Evolutionary conservation across 768 basidiomycete genomes (phyloP), one percentile per base, ranked within the genome.

Genomic region (Rhodosporidiobolus sp.): DNA sequence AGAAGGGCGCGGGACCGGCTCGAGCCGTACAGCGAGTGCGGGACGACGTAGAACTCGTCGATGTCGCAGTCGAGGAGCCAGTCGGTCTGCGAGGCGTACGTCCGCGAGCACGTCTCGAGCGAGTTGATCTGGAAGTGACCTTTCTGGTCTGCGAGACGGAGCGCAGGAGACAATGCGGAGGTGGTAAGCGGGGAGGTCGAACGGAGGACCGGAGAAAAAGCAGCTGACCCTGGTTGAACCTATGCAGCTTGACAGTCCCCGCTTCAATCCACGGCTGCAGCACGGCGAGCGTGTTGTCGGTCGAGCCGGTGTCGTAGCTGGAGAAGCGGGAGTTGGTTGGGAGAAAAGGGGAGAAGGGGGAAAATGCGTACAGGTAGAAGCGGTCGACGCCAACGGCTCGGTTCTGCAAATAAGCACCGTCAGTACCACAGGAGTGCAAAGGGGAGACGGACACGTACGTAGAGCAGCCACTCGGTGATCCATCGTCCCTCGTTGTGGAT

Each of bases 51-150:
- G 56, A 55, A 58, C 64, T 71, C 69, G 64, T 71, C 69, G 63
- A 71, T 26, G 58, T 71, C 69, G 63, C n/a, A n/a, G 24, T 71
- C 63, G 53, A 57, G 50, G 17, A 71, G 24, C 69, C 69, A 71
- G 49, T 71, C 59, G 16, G 55, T 49, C n/a, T 11, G 6, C 7
- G 22, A 14, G 22, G 55, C 46, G n/a, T 48, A 63, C 4, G 32
- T 45, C 30, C 52, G 61, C 24, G 60, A 69, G 53, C 59, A 61
- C 22, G 62, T 61, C 48, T 54, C 43, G 35, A 63, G 56, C 20
- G 67, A 62, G 53, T 52, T 52, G 30, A 34, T 8, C 54, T 65
- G 64, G 46, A 62, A 61, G 30, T 69, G 26, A 5, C 35, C 34
- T 58, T 28, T 63, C 22, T 60, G 56, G 17, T 71, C 64, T 49